Conservation (phyloP, 2,329 filamentous ascomycete species). For the Elsinoe fawcettii region DNA sequence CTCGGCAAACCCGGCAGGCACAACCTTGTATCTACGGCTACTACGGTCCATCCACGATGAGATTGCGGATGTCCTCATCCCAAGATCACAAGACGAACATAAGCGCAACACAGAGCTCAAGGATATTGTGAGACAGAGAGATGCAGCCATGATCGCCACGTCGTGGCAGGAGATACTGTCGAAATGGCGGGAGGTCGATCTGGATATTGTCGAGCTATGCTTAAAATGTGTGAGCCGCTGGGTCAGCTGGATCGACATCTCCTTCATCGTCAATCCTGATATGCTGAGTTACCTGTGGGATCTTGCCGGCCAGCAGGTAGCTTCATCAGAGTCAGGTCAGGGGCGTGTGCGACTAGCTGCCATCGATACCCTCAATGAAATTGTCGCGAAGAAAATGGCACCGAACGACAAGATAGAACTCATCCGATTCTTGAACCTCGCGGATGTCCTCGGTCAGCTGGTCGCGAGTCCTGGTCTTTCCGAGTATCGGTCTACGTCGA, state of each 20-base stretch:
- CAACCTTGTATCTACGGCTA: constrained; percentile 81
- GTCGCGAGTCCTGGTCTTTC: constrained; percentile 73
- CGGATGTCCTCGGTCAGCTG: constrained; percentile 76
- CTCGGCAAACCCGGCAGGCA: constrained; percentile 63
- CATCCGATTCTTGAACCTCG: constrained; percentile 82
- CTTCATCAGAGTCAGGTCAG: constrained; percentile 46
- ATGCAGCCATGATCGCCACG: constrained; percentile 77
- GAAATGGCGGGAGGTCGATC: constrained; percentile 59
- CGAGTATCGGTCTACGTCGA: constrained; percentile 69
- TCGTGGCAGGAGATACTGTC: constrained; percentile 89
- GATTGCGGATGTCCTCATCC: constrained; percentile 85
- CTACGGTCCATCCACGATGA: constrained; percentile 90
- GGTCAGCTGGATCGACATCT: constrained; percentile 98
- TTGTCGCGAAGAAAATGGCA: constrained; percentile 97
- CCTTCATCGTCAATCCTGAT: constrained; percentile 78
- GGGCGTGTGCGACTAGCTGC: constrained; percentile 84
- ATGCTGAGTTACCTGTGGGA: constrained; percentile 82
- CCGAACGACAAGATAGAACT: constrained; percentile 86
- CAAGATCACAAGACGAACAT: constrained; percentile 67
- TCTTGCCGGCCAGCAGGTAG: constrained; percentile 66
- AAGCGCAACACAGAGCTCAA: constrained; percentile 86
- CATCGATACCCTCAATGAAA: constrained; percentile 91
- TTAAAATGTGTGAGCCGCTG: constrained; percentile 90
- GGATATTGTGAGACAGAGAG: constrained; percentile 76
- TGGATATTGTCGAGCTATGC: constrained; percentile 76